These are phyloP conservation scores for Primulina tabacum DNA, from an alignment of 257 asterid species.

Conservation along the genomic window DNA sequence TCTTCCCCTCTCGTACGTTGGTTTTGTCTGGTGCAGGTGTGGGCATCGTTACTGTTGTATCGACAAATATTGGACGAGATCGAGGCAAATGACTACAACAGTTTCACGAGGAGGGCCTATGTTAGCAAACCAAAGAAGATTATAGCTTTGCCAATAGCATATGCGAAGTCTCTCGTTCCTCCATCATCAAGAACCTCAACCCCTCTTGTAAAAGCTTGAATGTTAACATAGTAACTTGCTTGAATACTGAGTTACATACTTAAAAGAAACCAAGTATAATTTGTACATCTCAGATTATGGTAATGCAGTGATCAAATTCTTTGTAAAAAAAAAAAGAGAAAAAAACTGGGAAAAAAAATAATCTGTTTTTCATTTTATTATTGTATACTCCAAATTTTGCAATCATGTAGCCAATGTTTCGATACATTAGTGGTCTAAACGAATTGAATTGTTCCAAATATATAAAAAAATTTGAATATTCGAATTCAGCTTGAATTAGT, in stretches of 20 bases:
- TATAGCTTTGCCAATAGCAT: slow-evolving; percentile 78
- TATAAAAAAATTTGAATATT: too few species aligned
- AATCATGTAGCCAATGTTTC: too few species aligned
- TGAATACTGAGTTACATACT: background rate
- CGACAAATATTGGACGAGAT: slow-evolving; percentile 89
- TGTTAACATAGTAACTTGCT: background rate
- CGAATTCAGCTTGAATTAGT: too few species aligned
- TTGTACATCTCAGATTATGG: background rate
- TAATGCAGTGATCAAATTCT: too few species aligned
- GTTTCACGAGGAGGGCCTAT: slow-evolving; percentile 85
- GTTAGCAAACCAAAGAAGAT: slow-evolving; percentile 88
- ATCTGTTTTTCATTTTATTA: too few species aligned
- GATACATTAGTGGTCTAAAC: too few species aligned
- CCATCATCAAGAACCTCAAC: slow-evolving; percentile 50
- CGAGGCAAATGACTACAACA: slow-evolving; percentile 94
- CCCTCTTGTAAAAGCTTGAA: slow-evolving; percentile 52
- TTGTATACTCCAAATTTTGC: too few species aligned
- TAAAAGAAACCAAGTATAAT: background rate
- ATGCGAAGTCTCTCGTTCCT: slow-evolving; percentile 76
- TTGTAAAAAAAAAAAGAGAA: too few species aligned
- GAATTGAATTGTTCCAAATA: too few species aligned
- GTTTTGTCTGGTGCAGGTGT: slow-evolving; percentile 52
- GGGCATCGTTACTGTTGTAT: slow-evolving; percentile 74
- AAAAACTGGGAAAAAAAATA: too few species aligned
- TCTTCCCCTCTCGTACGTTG: background rate